Evolutionary conservation across 1,139 yeast genomes (phyloP).

Genomic region (Geotrichum citri-aurantii): DNA sequence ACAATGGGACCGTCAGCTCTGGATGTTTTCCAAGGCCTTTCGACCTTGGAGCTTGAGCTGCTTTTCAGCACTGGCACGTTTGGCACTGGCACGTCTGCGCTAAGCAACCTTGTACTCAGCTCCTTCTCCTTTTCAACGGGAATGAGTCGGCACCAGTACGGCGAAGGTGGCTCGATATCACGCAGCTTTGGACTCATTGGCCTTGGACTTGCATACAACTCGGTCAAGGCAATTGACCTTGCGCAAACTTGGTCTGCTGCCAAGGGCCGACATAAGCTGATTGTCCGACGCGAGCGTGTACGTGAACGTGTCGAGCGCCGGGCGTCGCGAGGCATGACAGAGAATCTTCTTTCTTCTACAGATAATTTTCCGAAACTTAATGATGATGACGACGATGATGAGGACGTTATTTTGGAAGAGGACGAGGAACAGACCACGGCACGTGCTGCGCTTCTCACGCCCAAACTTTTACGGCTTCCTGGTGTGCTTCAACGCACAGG

Average conservation of each 20-base stretch:
- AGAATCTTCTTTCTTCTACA: slow-evolving; percentile 6
- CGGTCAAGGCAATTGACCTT: slow-evolving; percentile 19
- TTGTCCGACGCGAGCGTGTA: slow-evolving; percentile 10
- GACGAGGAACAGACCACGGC: slow-evolving; percentile 16
- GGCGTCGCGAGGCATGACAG: slow-evolving; percentile 11
- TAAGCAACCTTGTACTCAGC: not conserved
- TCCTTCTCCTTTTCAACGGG: not conserved
- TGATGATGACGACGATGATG: slow-evolving; percentile 4
- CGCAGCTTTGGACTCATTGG: slow-evolving; percentile 29
- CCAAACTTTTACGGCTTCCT: slow-evolving; percentile 27
- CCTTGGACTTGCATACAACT: slow-evolving; percentile 35
- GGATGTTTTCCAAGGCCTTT: not conserved
- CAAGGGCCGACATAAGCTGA: slow-evolving; percentile 5
- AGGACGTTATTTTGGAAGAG: slow-evolving; percentile 14
- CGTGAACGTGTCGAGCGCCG: slow-evolving; percentile 11
- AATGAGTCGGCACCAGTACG: not conserved
- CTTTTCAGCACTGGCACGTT: not conserved
- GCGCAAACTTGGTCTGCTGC: slow-evolving; percentile 5
- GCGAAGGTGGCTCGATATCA: not conserved
- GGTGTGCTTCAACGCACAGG: slow-evolving; percentile 40
- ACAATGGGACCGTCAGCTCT: not conserved
- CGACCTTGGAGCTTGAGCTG: not conserved
- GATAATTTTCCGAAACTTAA: slow-evolving; percentile 3
- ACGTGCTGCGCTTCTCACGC: not conserved
- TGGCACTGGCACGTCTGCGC: not conserved